Base-by-base conservation (phyloP, 257 asterid species). In the Scutellaria baicalensis region DNA sequence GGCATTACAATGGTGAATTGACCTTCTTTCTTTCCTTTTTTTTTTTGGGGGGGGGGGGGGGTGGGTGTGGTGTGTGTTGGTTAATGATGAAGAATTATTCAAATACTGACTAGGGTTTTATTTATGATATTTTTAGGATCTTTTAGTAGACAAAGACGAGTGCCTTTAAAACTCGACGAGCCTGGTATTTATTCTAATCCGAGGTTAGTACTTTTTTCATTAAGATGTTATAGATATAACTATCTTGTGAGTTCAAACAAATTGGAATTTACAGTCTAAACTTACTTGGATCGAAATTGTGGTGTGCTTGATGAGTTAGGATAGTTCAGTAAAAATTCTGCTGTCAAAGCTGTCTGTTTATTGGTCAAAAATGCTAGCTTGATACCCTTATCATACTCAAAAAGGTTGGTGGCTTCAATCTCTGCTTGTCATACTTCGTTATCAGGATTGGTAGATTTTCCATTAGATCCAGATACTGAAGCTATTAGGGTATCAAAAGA, bases 81-180 rank as follows among this genome's bases (percentile, higher is more conserved):
- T 16, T 49, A 8, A 13, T 4, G 48, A 16, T 51, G 44, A 20
- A 43, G 79, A 69, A 56, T 73, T 49, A 21, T 48, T 11, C 48
- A 27, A 27, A 27, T 68, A 17, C 6, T 50, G 65, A 64, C 54
- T 48, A 42, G 35, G 45, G 35, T 68, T 56, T 60, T 43, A 57
- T 72, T 54, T 75, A 42, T 66, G 33, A 42, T 56, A 40, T 73
- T 69, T 61, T 49, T 87, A 93, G 98, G 95, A 18, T 76, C 87
- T 74, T 88, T 95, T 9, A 70, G 83, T 69, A 83, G 78, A 66
- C 73, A 75, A 17, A 64, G 74, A 74, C 75, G 66, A 56, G 71
- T 55, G 57, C 84, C 74, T 8, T 59, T 82, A 61, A 87, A 89
- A 83, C 81, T 78, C 45, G 88, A 81, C 55, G 84, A 49, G 59